These are phyloP conservation scores for Omphalotus guepiniiformis DNA, from an alignment of 768 basidiomycete species.

Conservation along the genomic window DNA sequence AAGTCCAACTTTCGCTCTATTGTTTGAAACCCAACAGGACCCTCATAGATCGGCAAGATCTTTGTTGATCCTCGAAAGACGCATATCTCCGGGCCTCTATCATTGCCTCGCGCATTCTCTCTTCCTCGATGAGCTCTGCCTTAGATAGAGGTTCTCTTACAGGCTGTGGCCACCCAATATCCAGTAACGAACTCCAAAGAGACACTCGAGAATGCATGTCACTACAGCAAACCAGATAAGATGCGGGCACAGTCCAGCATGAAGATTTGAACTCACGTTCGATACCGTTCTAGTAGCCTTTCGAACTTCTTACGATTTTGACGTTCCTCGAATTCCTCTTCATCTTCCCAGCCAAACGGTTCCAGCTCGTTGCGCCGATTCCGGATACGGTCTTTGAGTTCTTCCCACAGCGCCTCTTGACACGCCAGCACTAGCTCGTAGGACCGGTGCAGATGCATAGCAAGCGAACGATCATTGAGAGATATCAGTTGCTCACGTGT, in stretches of 20 bases:
- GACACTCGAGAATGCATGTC: slow-evolving; percentile 65
- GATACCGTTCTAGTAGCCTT: slow-evolving; percentile 52
- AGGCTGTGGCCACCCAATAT: slow-evolving; percentile 57
- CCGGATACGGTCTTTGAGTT: slow-evolving; percentile 56
- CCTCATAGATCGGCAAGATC: slow-evolving; percentile 56
- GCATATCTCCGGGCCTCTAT: slow-evolving; percentile 51
- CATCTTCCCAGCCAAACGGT: slow-evolving; percentile 68
- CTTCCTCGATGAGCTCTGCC: slow-evolving; percentile 67
- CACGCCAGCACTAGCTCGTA: slow-evolving; percentile 60
- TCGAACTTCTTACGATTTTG: slow-evolving; percentile 58
- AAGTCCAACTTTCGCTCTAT: no score
- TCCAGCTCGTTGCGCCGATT: slow-evolving; percentile 50
- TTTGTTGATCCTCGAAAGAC: slow-evolving; percentile 46
- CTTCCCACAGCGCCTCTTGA: slow-evolving; percentile 77
- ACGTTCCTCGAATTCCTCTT: slow-evolving; percentile 55
- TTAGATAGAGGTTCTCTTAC: slow-evolving; percentile 59
- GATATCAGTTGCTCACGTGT: slow-evolving; percentile 38
- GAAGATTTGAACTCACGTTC: slow-evolving; percentile 34
- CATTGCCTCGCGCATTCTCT: slow-evolving; percentile 57
- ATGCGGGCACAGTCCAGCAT: neutral
- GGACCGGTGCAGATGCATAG: slow-evolving; percentile 68
- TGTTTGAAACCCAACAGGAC: slow-evolving; percentile 59
- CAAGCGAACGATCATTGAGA: slow-evolving; percentile 56
- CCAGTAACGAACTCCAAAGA: slow-evolving; percentile 58
- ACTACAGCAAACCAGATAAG: slow-evolving; percentile 26